Conservation (phyloP, 202 grass and related monocot species). For the Eragrostis tef region DNA sequence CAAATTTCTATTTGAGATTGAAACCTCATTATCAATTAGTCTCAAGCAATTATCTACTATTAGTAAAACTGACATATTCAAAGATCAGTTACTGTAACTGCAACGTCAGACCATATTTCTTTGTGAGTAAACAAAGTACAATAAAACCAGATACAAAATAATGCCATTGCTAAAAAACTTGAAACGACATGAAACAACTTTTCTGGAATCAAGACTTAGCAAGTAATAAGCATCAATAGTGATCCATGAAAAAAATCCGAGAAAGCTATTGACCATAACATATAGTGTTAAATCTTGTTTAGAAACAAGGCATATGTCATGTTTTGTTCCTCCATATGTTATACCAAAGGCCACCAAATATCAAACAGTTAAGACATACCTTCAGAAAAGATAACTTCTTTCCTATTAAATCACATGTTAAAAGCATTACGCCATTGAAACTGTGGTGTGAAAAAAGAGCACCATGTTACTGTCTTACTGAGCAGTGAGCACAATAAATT, state of each 20-base stretch:
- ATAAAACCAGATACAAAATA: conserved; percentile 16
- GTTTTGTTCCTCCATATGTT: conserved; percentile 5
- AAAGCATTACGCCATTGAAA: conserved; percentile 74
- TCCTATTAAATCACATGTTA: conserved; percentile 63
- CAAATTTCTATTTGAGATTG: not conserved
- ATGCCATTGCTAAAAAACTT: not conserved
- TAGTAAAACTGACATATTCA: not conserved
- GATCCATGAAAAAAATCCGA: not conserved
- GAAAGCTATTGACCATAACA: not conserved
- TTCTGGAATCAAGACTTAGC: conserved; percentile 4
- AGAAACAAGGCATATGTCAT: conserved; percentile 20
- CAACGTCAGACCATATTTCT: not conserved
- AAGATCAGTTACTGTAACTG: not conserved
- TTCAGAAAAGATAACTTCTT: conserved; percentile 72
- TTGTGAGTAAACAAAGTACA: conserved; percentile 17
- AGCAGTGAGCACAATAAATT: conserved; percentile 20
- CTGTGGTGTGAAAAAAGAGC: conserved; percentile 54
- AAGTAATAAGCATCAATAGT: conserved; percentile 4
- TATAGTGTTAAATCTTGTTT: conserved; percentile 22
- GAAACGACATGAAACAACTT: not conserved
- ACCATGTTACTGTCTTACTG: no score
- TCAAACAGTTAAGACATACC: conserved; percentile 50
- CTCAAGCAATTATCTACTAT: conserved; percentile 2
- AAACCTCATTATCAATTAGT: not conserved
- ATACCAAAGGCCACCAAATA: not conserved